Base-by-base conservation (phyloP, 768 basidiomycete species). In the Tylopilus vinaceipallidus region DNA sequence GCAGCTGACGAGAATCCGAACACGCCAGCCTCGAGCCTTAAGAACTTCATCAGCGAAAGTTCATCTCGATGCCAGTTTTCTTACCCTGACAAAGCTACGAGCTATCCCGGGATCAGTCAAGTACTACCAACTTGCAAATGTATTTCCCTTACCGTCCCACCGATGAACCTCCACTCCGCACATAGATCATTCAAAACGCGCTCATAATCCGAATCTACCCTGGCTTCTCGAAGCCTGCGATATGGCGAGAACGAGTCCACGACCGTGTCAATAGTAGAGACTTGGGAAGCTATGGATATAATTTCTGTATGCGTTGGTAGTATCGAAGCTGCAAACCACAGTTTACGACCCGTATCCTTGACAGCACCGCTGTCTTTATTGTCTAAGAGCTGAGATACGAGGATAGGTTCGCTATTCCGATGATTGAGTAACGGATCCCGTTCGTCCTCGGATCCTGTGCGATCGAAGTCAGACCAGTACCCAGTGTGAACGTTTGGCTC, bases 101-200 rank as follows among this genome's bases (percentile, higher is more conserved):
- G 73, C 82, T 84, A 47, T 14, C 35, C 16, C 11, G 4, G 3
- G 20, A 32, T 57, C 11, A 63, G 53, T 17, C 2, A 7, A 20
- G 23, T 8, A 1, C n/a, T 5, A 17, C 26, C n/a, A n/a, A n/a
- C 16, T 14, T 37, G 1, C 16, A 47, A 23, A 24, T 3, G 44
- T 44, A 2, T 32, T 13, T 22, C 43, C 22, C 80, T 55, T 52
- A 86, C 80, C 60, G 82, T 69, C 30, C 77, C 82, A n/a, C 82
- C 84, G 14, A 80, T 70, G 38, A 78, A 82, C 6, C 76, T 78
- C 86, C 86, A 88, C 55, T 88, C 86, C 23, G 69, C 68, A 52
- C 78, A 71, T 20, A 87, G 56, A 34, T 79, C 65, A 3, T 50
- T 52, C 40, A 81, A 71, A 3, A 85, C 60, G 12, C 64, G 64